A percentile compares a stretch with the other conserved stretches of the same genome.
phyloP scores from a whole-genome alignment of 2,329 filamentous ascomycete species.

The Claviceps paspali region DNA sequence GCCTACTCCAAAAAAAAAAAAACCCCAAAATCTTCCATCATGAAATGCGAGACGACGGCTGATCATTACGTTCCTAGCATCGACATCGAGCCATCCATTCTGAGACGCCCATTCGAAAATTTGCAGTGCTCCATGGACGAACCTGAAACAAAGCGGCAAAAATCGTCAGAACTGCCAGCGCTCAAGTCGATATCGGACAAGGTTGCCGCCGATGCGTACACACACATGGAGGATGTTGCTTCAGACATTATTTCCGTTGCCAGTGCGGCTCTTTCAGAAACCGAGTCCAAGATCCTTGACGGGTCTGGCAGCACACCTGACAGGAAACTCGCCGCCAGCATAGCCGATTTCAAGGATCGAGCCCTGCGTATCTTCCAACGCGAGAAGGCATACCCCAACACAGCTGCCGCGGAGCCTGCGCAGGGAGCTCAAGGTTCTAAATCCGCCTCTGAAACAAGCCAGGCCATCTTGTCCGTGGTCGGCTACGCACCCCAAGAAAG shows the following conservation, averaged over 20 bases:
- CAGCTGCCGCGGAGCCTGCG: conserved; percentile 19
- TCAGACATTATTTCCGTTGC: conserved; percentile 36
- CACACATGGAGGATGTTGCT: conserved; percentile 50
- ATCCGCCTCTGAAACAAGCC: conserved; percentile 26
- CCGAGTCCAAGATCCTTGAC: conserved; percentile 22
- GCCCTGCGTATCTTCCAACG: conserved; percentile 47
- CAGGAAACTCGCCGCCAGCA: conserved; percentile 25
- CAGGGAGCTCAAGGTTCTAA: conserved; percentile 25
- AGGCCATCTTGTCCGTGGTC: conserved; percentile 56
- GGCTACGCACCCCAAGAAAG: conserved; percentile 60
- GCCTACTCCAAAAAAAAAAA: background rate
- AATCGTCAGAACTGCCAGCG: conserved; percentile 29
- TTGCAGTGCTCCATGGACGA: conserved; percentile 28
- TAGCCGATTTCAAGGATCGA: conserved; percentile 44
- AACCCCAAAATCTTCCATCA: background rate
- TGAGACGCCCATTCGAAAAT: conserved; percentile 36
- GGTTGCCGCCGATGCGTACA: conserved; percentile 35
- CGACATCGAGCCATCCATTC: conserved; percentile 37
- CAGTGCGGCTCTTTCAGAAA: conserved; percentile 31
- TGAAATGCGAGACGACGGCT: conserved; percentile 11
- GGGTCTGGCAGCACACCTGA: conserved; percentile 14
- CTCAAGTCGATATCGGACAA: conserved; percentile 37
- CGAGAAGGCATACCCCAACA: conserved; percentile 37
- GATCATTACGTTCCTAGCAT: conserved; percentile 27
- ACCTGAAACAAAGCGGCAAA: conserved; percentile 45